Conservation (phyloP, 169 alveolate species). For the Ophryocystis elektroscirrha region DNA sequence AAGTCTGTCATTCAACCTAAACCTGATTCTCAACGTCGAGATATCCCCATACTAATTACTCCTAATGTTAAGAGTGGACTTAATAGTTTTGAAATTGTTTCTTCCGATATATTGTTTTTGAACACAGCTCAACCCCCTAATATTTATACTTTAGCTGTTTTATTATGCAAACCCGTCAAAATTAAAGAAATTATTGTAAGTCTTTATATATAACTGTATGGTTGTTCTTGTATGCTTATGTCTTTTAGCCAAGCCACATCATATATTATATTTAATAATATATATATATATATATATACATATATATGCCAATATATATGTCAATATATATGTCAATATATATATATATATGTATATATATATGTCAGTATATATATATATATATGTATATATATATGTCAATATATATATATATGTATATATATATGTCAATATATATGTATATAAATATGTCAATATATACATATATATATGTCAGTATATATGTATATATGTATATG, state of each 20-base stretch:
- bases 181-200: conserved; percentile 31
- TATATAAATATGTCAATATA: too few relatives aligned
- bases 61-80: conserved; percentile 36
- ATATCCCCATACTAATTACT: conserved; percentile 46
- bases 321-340: too few relatives aligned
- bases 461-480: background rate
- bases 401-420: too few relatives aligned
- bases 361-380: background rate
- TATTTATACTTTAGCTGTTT: conserved; percentile 29
- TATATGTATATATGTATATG: too few relatives aligned
- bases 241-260: conserved; percentile 23
- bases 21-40: conserved; percentile 57
- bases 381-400: too few relatives aligned
- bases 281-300: conserved; percentile 10
- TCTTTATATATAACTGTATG: conserved; percentile 12
- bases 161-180: conserved; percentile 33
- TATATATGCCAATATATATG: conserved; percentile 48
- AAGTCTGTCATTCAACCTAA: conserved; percentile 43
- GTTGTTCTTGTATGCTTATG: conserved; percentile 19
- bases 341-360: background rate
- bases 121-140: conserved; percentile 31
- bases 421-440: too few relatives aligned
- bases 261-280: conserved; percentile 17
- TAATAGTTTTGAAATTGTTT: too few relatives aligned
- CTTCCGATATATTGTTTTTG: conserved; percentile 33